These are phyloP conservation scores for Gremmenia infestans DNA, from an alignment of 2,329 filamentous ascomycete genomes.

Conservation along the genomic window DNA sequence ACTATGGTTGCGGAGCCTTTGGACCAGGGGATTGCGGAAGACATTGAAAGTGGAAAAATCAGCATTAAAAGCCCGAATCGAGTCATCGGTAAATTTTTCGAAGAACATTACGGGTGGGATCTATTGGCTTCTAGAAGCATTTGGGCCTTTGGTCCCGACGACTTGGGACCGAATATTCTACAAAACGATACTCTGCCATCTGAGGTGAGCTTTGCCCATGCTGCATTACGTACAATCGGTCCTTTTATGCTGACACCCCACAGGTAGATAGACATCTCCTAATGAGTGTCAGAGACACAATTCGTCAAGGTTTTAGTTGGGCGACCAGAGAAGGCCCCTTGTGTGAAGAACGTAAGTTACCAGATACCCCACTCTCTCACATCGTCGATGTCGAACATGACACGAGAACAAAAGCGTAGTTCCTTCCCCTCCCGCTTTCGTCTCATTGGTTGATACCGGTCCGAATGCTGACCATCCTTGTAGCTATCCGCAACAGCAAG, in stretches of 20 bases:
- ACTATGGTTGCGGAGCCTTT: constrained; percentile 97
- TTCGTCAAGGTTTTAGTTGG: constrained; percentile 96
- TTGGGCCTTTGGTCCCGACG: constrained; percentile 97
- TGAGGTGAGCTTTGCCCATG: constrained; percentile 48
- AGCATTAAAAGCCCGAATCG: constrained; percentile 89
- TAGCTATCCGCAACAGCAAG: constrained; percentile 93
- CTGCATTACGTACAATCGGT: constrained; percentile 12
- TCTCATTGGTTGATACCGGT: constrained; percentile 17
- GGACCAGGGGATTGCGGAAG: constrained; percentile 88
- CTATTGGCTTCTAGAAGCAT: constrained; percentile 90
- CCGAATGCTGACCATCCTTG: constrained; percentile 30
- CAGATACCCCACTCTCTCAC: not conserved
- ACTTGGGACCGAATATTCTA: constrained; percentile 89
- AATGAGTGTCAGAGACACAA: constrained; percentile 81
- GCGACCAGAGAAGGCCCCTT: constrained; percentile 90
- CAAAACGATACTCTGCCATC: constrained; percentile 94
- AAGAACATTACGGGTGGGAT: constrained; percentile 96
- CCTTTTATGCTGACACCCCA: constrained; percentile 26
- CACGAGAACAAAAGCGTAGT: constrained; percentile 3
- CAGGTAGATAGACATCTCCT: constrained; percentile 88
- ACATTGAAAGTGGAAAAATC: constrained; percentile 87
- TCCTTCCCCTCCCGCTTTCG: not conserved
- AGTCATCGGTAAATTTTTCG: constrained; percentile 93
- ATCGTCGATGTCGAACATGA: constrained; percentile 6
- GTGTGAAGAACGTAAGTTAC: constrained; percentile 88